Evolutionary conservation across 805 yeast genomes (phyloP), one percentile per base, ranked within the genome.

Genomic region (Candida argentea): DNA sequence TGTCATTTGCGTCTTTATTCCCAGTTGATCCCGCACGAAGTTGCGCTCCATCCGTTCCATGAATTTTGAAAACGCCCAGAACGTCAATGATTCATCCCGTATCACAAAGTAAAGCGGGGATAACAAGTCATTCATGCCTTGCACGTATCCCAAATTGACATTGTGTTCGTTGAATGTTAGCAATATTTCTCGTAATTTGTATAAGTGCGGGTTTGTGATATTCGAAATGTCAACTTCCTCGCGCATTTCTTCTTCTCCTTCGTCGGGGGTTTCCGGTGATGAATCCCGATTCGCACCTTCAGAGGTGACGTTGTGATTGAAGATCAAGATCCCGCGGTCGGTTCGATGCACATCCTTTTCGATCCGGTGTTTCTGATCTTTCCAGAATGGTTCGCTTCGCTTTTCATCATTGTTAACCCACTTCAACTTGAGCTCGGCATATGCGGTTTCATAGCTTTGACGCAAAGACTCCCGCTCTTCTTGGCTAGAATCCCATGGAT

Each of bases 31-130:
- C 27, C 93, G 71, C 16, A 89, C 59, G 49, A 87, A 91, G 52
- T 91, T 91, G 29, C 96, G 67, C 51, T 89, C 96, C 96, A 89
- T 86, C 31, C 91, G 62, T 28, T 83, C 85, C 97, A 91, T 89
- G 40, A 84, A 83, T 22, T 75, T 72, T 3, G 72, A 66, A 57
- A 91, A 89, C 6, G 86, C 77, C 93, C 95, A 85, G 50, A 91
- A 91, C 5, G 95, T 65, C 14, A 85, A 44, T 0, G 77, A 60
- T 40, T 87, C 95, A 48, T 87, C 94, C 39, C 68, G 67, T 39
- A 41, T 60, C 44, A 46, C 55, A 29, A 67, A 72, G 49, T 85
- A 91, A 3, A 91, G 54, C 1, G 96, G 96, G 0, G 95, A 80
- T 20, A 91, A 58, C 28, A 91, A 59, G 52, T 91, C 99, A 6